Conservation (phyloP, 345 rosid species). For the Acer saccharum region DNA sequence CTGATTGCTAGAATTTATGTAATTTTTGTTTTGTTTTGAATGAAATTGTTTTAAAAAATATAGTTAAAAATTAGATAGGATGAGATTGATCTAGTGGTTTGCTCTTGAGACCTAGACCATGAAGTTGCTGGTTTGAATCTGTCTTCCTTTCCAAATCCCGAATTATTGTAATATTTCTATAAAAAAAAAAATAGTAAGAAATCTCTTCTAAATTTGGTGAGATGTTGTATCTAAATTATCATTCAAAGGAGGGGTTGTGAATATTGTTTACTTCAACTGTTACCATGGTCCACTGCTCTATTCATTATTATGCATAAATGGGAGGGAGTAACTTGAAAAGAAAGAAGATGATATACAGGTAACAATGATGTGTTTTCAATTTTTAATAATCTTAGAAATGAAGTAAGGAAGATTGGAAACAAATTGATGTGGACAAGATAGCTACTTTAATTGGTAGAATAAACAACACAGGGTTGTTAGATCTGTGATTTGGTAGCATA, state of each 20-base stretch:
- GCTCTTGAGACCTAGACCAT: too few species aligned
- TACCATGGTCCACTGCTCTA: too few species aligned
- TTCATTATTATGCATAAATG: neutral
- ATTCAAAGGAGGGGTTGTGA: neutral
- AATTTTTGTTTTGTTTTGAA: too few species aligned
- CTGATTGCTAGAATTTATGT: too few species aligned
- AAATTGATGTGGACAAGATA: slow-evolving; percentile 22
- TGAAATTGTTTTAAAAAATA: neutral
- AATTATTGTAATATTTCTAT: too few species aligned
- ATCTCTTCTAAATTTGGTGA: neutral
- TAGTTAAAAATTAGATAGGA: too few species aligned
- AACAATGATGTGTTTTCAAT: neutral
- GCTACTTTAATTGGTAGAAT: neutral
- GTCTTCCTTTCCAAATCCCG: too few species aligned
- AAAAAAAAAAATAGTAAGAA: neutral
- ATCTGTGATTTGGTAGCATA: neutral
- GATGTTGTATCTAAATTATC: neutral
- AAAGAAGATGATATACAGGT: neutral
- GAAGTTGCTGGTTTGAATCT: too few species aligned
- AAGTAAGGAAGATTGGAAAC: slow-evolving; percentile 8
- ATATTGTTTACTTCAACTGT: neutral
- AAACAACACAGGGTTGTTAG: slow-evolving; percentile 15
- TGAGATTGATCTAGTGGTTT: too few species aligned
- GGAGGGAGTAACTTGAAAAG: neutral
- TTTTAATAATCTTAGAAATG: neutral